A percentile compares a stretch with the other conserved stretches of the same genome.
phyloP scores from a whole-genome alignment of 768 basidiomycete genomes.

The Cyathus striatus region DNA sequence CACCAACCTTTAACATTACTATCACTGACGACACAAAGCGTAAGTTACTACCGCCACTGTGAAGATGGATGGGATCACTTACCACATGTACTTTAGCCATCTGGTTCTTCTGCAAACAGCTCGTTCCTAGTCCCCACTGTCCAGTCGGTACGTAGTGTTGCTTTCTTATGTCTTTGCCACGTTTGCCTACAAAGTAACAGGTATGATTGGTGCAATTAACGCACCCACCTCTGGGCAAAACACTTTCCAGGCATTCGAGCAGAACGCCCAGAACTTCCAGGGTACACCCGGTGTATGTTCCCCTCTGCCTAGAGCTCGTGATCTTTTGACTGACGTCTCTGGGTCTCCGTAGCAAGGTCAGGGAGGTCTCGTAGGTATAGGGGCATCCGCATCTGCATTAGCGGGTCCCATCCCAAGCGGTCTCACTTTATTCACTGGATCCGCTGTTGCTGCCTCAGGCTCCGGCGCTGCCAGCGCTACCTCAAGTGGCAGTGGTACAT shows the following conservation, averaged over 20 bases:
- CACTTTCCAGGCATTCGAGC: conserved; percentile 32
- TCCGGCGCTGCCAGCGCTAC: neutral
- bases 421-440: conserved; percentile 18
- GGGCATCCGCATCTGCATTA: conserved; percentile 41
- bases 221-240: conserved; percentile 33
- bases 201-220: conserved; percentile 52
- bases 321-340: neutral
- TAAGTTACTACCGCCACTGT: conserved; percentile 17
- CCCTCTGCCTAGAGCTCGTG: conserved; percentile 1
- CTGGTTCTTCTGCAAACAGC: conserved; percentile 58
- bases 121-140: conserved; percentile 36
- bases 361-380: conserved; percentile 36
- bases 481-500: neutral
- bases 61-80: neutral
- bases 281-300: conserved; percentile 27
- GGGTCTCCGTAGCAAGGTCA: conserved; percentile 29
- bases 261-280: conserved; percentile 21
- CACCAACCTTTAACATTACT: conserved; percentile 47
- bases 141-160: conserved; percentile 13
- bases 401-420: conserved; percentile 34
- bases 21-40: conserved; percentile 42
- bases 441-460: conserved; percentile 13
- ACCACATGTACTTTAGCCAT: conserved; percentile 27
- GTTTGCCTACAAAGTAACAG: conserved; percentile 8
- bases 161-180: neutral